Conservation (phyloP, 371 early-diverging fungal genomes). For the Entomophthora muscae region DNA sequence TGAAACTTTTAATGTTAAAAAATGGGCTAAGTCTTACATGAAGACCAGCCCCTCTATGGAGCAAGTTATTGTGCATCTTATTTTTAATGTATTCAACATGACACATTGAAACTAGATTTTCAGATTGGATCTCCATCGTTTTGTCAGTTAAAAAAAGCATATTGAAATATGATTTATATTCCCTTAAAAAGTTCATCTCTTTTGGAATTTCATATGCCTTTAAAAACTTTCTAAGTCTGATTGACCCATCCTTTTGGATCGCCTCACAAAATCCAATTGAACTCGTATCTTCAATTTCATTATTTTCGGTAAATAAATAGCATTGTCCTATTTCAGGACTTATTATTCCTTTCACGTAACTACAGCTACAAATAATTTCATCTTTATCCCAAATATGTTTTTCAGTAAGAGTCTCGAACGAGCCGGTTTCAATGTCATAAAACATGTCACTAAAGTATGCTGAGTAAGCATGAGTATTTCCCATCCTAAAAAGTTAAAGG, state of each 20-base stretch:
- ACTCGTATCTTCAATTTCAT: neutral
- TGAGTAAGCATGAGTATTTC: too few relatives aligned
- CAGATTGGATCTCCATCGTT: neutral
- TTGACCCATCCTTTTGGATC: neutral
- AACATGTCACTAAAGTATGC: neutral
- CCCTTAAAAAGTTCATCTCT: neutral
- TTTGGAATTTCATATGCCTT: neutral
- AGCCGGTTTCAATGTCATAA: neutral
- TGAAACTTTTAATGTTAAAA: too few relatives aligned
- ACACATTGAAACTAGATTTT: neutral
- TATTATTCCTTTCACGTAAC: neutral
- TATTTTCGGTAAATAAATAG: neutral
- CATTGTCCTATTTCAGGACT: neutral
- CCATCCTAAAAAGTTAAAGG: too few relatives aligned
- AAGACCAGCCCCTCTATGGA: neutral
- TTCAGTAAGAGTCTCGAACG: neutral
- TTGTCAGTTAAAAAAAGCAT: neutral
- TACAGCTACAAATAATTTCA: neutral
- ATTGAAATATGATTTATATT: neutral
- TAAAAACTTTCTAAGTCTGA: neutral
- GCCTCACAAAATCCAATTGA: neutral
- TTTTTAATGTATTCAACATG: neutral
- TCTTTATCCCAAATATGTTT: neutral
- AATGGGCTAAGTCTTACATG: neutral
- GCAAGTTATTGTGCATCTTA: neutral